A percentile compares a stretch with the other conserved stretches of the same genome.
phyloP scores from a whole-genome alignment of 148 eudicot species.

The Mesembryanthemum crystallinum region DNA sequence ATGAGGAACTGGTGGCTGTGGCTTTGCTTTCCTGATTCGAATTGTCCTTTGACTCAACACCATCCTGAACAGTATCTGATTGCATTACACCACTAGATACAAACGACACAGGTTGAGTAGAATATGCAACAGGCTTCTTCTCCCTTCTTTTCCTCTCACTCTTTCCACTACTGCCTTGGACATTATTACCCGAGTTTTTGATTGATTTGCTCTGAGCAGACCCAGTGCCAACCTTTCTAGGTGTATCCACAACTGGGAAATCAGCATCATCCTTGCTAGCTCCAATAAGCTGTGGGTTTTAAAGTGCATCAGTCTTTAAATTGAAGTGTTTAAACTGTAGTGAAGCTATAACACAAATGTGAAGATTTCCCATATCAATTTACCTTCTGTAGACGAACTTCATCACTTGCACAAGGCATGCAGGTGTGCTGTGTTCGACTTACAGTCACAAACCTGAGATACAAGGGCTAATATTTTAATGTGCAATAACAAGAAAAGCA shows the following conservation, averaged over 20 bases:
- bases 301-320: constrained; percentile 13
- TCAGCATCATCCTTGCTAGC: constrained; percentile 63
- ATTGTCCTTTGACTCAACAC: constrained; percentile 23
- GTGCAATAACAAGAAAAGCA: background rate
- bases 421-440: constrained; percentile 70
- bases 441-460: constrained; percentile 83
- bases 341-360: background rate
- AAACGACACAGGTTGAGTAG: constrained; percentile 76
- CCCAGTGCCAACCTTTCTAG: constrained; percentile 29
- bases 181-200: constrained; percentile 30
- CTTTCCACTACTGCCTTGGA: constrained; percentile 26
- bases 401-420: constrained; percentile 83
- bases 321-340: background rate
- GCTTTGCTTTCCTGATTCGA: constrained; percentile 30
- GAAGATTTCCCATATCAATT: background rate
- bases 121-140: constrained; percentile 48
- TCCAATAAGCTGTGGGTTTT: constrained; percentile 67
- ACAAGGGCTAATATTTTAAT: background rate
- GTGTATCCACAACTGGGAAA: constrained; percentile 40
- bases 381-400: constrained; percentile 83
- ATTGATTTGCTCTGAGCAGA: constrained; percentile 30
- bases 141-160: constrained; percentile 39
- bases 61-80: constrained; percentile 41
- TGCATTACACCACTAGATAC: constrained; percentile 69
- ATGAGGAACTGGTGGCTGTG: constrained; percentile 24